phyloP scores from a whole-genome alignment of 106 monocot genomes.

The Phalaenopsis aphrodite region DNA sequence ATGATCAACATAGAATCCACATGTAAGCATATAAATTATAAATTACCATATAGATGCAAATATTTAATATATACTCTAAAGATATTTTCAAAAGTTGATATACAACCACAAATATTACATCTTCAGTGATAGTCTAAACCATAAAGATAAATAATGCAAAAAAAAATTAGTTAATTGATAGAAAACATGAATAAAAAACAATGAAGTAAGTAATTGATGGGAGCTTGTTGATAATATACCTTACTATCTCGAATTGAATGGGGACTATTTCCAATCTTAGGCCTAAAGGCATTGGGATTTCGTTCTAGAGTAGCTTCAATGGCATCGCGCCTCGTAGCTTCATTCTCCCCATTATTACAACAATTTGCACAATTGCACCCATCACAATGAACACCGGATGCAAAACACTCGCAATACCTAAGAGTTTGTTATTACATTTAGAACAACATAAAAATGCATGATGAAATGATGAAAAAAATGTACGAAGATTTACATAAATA shows the following conservation, averaged over 20 bases:
- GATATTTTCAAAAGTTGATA: neutral
- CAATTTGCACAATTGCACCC: conserved; percentile 95
- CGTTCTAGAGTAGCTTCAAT: conserved; percentile 87
- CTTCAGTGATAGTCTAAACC: neutral
- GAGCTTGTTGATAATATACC: conserved; percentile 13
- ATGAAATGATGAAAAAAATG: neutral
- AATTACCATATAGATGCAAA: neutral
- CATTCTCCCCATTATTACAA: conserved; percentile 88
- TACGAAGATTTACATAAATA: too few relatives aligned
- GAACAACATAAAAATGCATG: conserved; percentile 1
- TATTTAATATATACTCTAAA: neutral
- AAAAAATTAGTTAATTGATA: neutral
- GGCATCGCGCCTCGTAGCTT: conserved; percentile 81
- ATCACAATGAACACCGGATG: conserved; percentile 92
- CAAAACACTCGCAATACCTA: conserved; percentile 97
- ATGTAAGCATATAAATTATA: neutral
- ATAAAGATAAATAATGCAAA: neutral
- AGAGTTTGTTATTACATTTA: neutral
- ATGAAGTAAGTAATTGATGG: neutral
- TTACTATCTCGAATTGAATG: conserved; percentile 43
- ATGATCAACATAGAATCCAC: neutral
- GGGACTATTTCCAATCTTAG: conserved; percentile 91
- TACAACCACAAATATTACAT: neutral
- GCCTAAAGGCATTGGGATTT: conserved; percentile 93
- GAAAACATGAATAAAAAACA: neutral